These are phyloP conservation scores for Herpetomonas tarakana DNA, from an alignment of 208 protist genomes.

Conservation along the genomic window DNA sequence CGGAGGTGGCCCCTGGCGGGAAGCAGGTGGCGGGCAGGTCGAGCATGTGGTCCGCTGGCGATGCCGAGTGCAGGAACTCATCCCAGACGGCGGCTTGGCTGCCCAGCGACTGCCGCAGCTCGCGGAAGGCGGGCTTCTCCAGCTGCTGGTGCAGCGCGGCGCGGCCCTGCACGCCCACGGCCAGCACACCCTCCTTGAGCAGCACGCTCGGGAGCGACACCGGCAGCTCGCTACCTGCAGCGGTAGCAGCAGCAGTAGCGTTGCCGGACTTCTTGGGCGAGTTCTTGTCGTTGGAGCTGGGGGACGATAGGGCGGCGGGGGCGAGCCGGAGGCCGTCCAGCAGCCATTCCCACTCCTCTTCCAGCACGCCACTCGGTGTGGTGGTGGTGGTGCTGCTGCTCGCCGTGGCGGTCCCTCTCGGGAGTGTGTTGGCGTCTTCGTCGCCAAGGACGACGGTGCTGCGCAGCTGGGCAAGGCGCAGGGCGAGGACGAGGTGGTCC, in stretches of 20 bases:
- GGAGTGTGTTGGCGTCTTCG: not conserved
- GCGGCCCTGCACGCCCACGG: conserved; percentile 21
- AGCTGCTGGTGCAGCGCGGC: conserved; percentile 44
- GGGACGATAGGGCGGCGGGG: not conserved
- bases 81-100: conserved; percentile 46
- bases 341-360: conserved; percentile 73
- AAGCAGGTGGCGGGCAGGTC: conserved; percentile 38
- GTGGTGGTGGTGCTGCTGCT: not conserved
- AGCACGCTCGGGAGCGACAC: conserved; percentile 23
- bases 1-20: conserved; percentile 20
- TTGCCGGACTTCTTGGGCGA: not conserved
- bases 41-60: conserved; percentile 35
- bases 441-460: conserved; percentile 40
- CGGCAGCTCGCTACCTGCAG: not conserved
- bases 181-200: conserved; percentile 22
- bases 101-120: conserved; percentile 56
- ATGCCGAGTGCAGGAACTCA: conserved; percentile 37
- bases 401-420: too few species aligned
- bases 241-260: not conserved
- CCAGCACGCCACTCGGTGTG: conserved; percentile 22
- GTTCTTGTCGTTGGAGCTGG: not conserved
- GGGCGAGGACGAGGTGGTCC: conserved; percentile 93
- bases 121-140: conserved; percentile 48
- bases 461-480: conserved; percentile 92
- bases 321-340: conserved; percentile 23